These are phyloP conservation scores for Cyberlindnera petersonii DNA, from an alignment of 805 yeast species.

Conservation along the genomic window DNA sequence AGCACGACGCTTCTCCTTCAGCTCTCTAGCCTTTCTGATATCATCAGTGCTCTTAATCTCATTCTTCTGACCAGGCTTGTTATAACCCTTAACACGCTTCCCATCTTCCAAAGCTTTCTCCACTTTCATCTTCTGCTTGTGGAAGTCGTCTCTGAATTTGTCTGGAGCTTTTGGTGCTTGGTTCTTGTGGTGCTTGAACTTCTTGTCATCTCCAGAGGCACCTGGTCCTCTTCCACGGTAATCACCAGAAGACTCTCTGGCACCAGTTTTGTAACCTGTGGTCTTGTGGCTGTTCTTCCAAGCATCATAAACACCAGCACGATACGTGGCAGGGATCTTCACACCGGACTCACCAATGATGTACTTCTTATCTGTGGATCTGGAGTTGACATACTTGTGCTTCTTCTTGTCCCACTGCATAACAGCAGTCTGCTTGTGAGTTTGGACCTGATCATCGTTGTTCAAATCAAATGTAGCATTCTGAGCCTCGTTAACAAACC, in stretches of 20 bases:
- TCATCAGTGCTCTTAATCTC: conserved; percentile 70
- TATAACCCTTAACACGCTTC: conserved; percentile 58
- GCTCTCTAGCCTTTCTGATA: conserved; percentile 71
- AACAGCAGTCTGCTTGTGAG: conserved; percentile 60
- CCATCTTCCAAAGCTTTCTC: conserved; percentile 78
- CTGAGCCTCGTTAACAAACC: conserved; percentile 82
- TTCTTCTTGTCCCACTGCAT: conserved; percentile 92
- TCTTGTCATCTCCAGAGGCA: conserved; percentile 34
- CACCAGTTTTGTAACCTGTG: conserved; percentile 50
- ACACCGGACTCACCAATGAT: conserved; percentile 95
- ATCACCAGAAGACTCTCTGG: conserved; percentile 40
- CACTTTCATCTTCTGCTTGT: conserved; percentile 76
- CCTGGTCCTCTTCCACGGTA: conserved; percentile 23
- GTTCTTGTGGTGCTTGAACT: conserved; percentile 68
- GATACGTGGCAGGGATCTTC: conserved; percentile 83
- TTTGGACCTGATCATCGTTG: conserved; percentile 69
- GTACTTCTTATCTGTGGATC: conserved; percentile 76
- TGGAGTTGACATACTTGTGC: conserved; percentile 80
- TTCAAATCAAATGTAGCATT: conserved; percentile 81
- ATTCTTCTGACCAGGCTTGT: conserved; percentile 31
- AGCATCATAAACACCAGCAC: conserved; percentile 86
- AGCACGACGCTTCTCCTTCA: conserved; percentile 66
- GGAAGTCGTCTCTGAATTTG: conserved; percentile 81
- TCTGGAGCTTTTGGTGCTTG: conserved; percentile 92
- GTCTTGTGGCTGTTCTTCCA: conserved; percentile 78